These are phyloP conservation scores for Neocatenulostroma microsporum DNA, from an alignment of 2,329 filamentous ascomycete genomes.

Conservation along the genomic window DNA sequence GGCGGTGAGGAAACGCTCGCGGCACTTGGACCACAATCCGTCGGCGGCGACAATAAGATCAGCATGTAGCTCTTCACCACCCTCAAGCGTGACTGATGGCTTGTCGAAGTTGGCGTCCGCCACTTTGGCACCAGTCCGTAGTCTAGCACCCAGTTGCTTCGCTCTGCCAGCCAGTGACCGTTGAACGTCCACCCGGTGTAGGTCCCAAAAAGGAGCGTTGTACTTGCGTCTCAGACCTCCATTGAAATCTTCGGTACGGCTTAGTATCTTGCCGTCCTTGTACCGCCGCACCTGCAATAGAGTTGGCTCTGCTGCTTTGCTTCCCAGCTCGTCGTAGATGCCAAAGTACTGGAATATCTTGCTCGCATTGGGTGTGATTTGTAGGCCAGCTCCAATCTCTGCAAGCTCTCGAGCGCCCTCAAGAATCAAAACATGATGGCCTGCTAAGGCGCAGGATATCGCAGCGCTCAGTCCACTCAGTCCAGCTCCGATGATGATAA, in stretches of 20 bases:
- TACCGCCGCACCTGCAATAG: constrained; percentile 48
- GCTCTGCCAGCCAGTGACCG: constrained; percentile 46
- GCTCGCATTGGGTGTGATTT: constrained; percentile 40
- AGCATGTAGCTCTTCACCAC: constrained; percentile 36
- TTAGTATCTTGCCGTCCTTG: constrained; percentile 40
- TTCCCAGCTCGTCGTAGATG: constrained; percentile 38
- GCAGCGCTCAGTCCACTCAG: constrained; percentile 28
- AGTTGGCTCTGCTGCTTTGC: constrained; percentile 37
- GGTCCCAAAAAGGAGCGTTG: constrained; percentile 49
- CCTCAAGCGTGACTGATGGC: constrained; percentile 34
- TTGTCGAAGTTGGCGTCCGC: constrained; percentile 42
- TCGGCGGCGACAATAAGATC: constrained; percentile 58
- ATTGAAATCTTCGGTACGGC: constrained; percentile 46
- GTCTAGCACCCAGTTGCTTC: constrained; percentile 44
- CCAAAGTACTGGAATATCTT: constrained; percentile 42
- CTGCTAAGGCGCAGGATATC: constrained; percentile 25
- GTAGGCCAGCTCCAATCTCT: constrained; percentile 48
- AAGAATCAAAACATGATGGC: constrained; percentile 27
- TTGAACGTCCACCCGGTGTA: constrained; percentile 58
- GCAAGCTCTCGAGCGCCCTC: constrained; percentile 33
- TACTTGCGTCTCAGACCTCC: constrained; percentile 49
- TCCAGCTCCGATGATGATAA: constrained; percentile 29
- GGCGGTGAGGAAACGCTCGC: constrained; percentile 41
- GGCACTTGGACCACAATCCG: constrained; percentile 54
- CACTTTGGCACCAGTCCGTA: constrained; percentile 45